Evolutionary conservation across 139 green algal genomes (phyloP), one percentile per base, ranked within the genome.

Genomic region (Nannochloris sp.): DNA sequence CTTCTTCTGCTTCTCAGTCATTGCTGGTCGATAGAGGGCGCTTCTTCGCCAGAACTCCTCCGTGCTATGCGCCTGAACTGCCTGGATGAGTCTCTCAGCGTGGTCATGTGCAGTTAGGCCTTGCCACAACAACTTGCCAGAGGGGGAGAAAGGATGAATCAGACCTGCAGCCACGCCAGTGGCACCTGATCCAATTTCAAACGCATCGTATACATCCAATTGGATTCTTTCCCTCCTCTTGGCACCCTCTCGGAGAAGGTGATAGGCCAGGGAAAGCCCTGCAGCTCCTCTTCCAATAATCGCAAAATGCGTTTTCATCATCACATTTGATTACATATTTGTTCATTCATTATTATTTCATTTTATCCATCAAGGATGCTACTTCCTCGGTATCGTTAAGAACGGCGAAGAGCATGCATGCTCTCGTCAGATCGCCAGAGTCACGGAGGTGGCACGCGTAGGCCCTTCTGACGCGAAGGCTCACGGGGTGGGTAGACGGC

Each of bases 141-240:
- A 70, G 0, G 85, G 83, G 5, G 75, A 82, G 71, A 85, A 93
- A 9, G 89, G 86, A 61, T 97, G 91, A 62, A 97, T 73, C 43
- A 97, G 76, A 0, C 91, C 91, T 2, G 88, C 91, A 16, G 91
- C 89, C 2, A 86, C 85, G 14, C 88, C 87, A 2, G 86, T 94
- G 46, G 46, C 46, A 6, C 84, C 91, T 2, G 75, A 81, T 1
- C 72, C 91, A n/a, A 96, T 74, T 23, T 84, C 89, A 20, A 65
- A 62, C 1, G 74, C 70, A 33, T 96, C 91, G 50, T 79, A 87
- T n/a, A 96, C 37, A 5, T 81, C 46, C 4, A 97, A 57, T 4
- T 73, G 28, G 13, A 92, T 73, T 8, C 74, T 55, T 9, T 64
- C 3, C 28, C 28, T 30, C 10, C 28, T 13, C 25, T n/a, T 31